A percentile compares a stretch with the other conserved stretches of the same genome.
Conservation (phyloP, 2,329 filamentous ascomycete species). For the Amphichorda felina region DNA sequence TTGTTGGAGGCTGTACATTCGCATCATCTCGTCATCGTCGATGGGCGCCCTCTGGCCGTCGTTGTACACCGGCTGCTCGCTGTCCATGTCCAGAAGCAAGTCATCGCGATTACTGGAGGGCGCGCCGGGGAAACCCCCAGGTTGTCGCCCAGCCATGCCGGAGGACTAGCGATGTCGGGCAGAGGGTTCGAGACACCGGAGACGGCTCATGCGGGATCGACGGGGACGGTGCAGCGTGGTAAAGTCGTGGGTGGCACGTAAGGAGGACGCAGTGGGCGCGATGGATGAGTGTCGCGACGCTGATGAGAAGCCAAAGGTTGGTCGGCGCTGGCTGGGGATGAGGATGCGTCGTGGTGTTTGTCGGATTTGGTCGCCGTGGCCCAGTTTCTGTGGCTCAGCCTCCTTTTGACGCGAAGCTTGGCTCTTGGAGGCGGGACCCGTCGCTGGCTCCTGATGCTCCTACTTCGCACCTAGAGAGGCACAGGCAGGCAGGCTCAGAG, state of each 20-base stretch:
- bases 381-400: conserved; percentile 2
- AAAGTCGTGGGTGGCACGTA: neutral
- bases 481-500: too few species aligned
- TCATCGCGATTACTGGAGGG: conserved; percentile 38
- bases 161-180: conserved; percentile 22
- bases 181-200: conserved; percentile 13
- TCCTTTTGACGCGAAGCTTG: conserved; percentile 5
- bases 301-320: too few species aligned
- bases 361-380: neutral
- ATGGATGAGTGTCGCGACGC: neutral
- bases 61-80: conserved; percentile 60
- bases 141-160: conserved; percentile 50
- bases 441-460: too few species aligned
- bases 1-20: conserved; percentile 60
- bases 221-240: conserved; percentile 1
- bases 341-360: neutral
- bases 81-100: conserved; percentile 64
- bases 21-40: conserved; percentile 70
- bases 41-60: conserved; percentile 66
- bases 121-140: conserved; percentile 34
- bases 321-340: too few species aligned
- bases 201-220: conserved; percentile 21
- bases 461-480: too few species aligned
- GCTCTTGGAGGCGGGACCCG: too few species aligned
- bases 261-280: neutral